Evolutionary conservation across 2,329 filamentous ascomycete genomes (phyloP).

Genomic region (Monosporascus sp.): DNA sequence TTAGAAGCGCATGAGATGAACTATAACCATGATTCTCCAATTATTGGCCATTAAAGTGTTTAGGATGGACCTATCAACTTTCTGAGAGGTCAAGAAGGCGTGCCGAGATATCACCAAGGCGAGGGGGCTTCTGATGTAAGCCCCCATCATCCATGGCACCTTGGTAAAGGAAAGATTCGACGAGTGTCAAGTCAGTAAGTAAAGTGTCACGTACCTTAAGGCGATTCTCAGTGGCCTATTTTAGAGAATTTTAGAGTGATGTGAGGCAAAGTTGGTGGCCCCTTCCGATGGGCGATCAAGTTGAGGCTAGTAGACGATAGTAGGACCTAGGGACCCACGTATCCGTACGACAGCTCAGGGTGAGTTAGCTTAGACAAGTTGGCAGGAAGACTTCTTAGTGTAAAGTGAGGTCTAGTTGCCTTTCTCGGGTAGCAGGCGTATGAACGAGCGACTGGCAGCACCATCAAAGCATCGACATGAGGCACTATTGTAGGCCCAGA

Average conservation of each 20-base stretch:
- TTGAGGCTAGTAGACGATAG: too few species aligned
- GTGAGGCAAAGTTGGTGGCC: too few species aligned
- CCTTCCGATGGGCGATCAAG: too few species aligned
- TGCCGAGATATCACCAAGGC: neutral
- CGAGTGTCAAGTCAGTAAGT: neutral
- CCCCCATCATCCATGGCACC: neutral
- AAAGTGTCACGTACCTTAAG: neutral
- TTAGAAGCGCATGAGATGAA: slow-evolving; percentile 2
- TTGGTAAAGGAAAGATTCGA: neutral
- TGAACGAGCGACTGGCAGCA: slow-evolving; percentile 16
- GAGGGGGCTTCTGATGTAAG: neutral
- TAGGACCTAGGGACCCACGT: neutral
- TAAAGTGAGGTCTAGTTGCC: neutral
- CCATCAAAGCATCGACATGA: slow-evolving; percentile 13
- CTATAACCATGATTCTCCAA: neutral
- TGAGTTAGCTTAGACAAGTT: neutral
- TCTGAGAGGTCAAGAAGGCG: neutral
- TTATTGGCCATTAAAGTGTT: neutral
- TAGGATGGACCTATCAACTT: neutral
- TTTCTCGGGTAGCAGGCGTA: slow-evolving; percentile 4
- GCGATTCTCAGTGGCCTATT: neutral
- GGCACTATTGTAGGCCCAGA: slow-evolving; percentile 9
- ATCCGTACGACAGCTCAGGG: neutral
- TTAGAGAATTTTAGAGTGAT: too few species aligned
- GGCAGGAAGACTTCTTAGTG: neutral